phyloP scores from a whole-genome alignment of 2,329 filamentous ascomycete genomes.

The Aspergillus sp. region DNA sequence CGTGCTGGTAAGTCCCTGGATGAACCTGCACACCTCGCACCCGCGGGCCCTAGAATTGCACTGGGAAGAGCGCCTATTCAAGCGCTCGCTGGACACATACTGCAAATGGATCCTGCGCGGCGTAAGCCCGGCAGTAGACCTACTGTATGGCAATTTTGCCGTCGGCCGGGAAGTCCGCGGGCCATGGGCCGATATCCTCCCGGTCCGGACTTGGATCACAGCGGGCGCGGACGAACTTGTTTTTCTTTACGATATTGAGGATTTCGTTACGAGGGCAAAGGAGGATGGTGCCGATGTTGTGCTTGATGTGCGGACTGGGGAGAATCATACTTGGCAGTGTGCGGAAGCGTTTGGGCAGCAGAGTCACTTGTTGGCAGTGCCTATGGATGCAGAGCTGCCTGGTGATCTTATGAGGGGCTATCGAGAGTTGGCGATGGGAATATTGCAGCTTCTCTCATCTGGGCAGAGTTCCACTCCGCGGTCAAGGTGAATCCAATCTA shows the following conservation, averaged over 20 bases:
- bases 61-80: conserved; percentile 19
- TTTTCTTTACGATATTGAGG: conserved; percentile 17
- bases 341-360: conserved; percentile 16
- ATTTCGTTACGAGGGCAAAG: conserved; percentile 10
- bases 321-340: conserved; percentile 19
- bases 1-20: conserved; percentile 17
- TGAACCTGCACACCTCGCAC: conserved; percentile 15
- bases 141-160: conserved; percentile 14
- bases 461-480: too few relatives aligned
- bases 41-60: conserved; percentile 6
- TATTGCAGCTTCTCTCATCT: conserved; percentile 10
- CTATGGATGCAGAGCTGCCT: conserved; percentile 1
- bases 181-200: conserved; percentile 16
- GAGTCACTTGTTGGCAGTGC: conserved; percentile 2
- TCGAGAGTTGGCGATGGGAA: conserved; percentile 32
- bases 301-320: conserved; percentile 8
- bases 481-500: too few relatives aligned
- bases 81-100: conserved; percentile 11
- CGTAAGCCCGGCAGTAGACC: not conserved
- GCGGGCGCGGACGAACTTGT: conserved; percentile 16
- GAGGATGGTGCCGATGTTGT: conserved; percentile 1
- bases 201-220: conserved; percentile 12
- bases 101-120: conserved; percentile 8
- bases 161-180: conserved; percentile 4
- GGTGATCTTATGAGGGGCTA: conserved; percentile 10